Conservation (phyloP, 2,329 filamentous ascomycete species). For the Cladosporium sp. region DNA sequence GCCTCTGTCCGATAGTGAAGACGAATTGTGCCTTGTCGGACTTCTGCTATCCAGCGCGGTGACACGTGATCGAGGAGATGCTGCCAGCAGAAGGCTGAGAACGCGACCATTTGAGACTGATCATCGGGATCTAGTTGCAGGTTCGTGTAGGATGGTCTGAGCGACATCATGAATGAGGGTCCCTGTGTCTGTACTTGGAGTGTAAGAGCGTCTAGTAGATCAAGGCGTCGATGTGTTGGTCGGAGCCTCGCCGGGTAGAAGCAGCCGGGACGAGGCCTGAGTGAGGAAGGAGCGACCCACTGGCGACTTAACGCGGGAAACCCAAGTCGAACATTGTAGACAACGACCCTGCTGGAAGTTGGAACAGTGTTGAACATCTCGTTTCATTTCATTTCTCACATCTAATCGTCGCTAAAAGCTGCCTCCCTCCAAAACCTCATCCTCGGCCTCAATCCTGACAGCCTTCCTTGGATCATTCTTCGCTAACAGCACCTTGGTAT, state of each 20-base stretch:
- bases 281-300: no score
- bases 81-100: background rate
- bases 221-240: no score
- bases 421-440: slow-evolving; percentile 23
- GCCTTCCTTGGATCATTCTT: slow-evolving; percentile 39
- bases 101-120: background rate
- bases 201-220: no score
- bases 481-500: slow-evolving; percentile 41
- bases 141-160: background rate
- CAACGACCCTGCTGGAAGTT: background rate
- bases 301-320: no score
- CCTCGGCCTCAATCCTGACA: slow-evolving; percentile 24
- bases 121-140: background rate
- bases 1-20: no score
- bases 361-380: slow-evolving; percentile 1
- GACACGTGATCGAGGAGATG: background rate
- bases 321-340: no score
- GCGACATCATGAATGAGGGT: no score
- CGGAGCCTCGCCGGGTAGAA: no score
- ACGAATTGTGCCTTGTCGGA: no score
- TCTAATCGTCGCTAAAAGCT: slow-evolving; percentile 17
- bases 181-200: no score
- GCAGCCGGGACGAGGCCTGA: no score
- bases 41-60: no score
- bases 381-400: slow-evolving; percentile 19